Evolutionary conservation across 768 basidiomycete species (phyloP), one percentile per base, ranked within the genome.

Genomic region (Serendipita sp.): DNA sequence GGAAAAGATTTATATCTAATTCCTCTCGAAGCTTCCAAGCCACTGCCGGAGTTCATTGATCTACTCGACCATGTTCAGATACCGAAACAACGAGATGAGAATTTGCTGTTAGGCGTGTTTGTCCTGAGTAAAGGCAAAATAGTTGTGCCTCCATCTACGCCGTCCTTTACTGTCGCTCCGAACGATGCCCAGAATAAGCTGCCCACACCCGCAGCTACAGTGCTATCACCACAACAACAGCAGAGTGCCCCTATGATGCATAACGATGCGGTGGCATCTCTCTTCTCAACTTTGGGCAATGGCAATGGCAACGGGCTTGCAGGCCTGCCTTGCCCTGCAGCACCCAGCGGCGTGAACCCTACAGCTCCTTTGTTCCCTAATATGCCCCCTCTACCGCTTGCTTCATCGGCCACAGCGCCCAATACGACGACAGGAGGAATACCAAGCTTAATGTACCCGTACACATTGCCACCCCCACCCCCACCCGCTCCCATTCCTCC

Each of bases 1-100:
- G 91, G 91, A 38, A 86, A 88, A 65, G 92, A 95, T 71, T 75
- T 94, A 41, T 95, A 95, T 70, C 81, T 94, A 68, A 80, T 94
- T 16, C 92, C 92, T 1, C 74, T 95, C 15, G 76, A 79, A 23
- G 78, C 86, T 28, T 78, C 74, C 34, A 80, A 85, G 60, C 78
- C 84, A 0, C 74, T 93, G 1, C 92, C 92, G 0, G 92, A 94
- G 66, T 94, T 84, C 69, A 79, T 94, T 68, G 89, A 92, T 69
- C 77, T 94, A 1, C 73, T 92, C 54, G 91, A 94, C 68, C 79
- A 88, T 32, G 78, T 91, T 52, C 78, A 77, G 65, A 72, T 95
- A 1, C 88, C 89, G 13, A 83, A 81, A 69, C 71, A 75, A 8
- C 80, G 91, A 34, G 79, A 73, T n/a, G 72, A 75, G 2, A 82